A percentile compares a stretch with the other conserved stretches of the same genome.
Conservation (phyloP, 345 rosid genomes). For the Acer campestre region DNA sequence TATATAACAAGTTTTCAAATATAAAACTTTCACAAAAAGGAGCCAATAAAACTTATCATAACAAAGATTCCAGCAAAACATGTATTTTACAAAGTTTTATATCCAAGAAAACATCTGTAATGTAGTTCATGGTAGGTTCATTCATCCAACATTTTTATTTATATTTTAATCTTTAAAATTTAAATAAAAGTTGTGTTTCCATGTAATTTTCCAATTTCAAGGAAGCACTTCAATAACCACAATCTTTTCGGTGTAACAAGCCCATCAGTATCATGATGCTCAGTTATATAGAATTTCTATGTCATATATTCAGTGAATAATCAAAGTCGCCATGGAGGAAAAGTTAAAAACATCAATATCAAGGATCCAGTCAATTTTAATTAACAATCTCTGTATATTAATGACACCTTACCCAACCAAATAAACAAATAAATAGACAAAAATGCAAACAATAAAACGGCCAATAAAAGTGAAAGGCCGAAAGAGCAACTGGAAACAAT, state of each 20-base stretch:
- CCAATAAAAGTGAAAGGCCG: not conserved
- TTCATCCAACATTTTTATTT: not conserved
- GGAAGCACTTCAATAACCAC: not conserved
- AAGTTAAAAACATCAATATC: not conserved
- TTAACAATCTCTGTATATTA: not conserved
- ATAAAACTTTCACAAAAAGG: not conserved
- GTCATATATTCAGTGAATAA: not conserved
- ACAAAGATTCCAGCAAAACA: not conserved
- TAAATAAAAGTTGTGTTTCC: not conserved
- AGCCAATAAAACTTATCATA: not conserved
- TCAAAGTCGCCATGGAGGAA: not conserved
- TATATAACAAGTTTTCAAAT: not conserved
- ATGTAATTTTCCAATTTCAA: not conserved
- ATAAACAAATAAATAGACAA: not conserved
- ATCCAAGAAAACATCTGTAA: not conserved
- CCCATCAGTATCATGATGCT: not conserved
- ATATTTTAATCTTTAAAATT: not conserved
- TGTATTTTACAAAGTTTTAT: not conserved
- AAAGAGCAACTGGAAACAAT: not conserved
- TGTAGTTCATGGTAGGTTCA: not conserved
- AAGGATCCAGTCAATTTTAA: not conserved
- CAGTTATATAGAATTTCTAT: not conserved
- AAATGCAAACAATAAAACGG: not conserved
- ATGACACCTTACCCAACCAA: not conserved
- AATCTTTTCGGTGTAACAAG: not conserved